Base-by-base conservation (phyloP, 495 filamentous ascomycete species). In the Parathielavia hyrcaniae region DNA sequence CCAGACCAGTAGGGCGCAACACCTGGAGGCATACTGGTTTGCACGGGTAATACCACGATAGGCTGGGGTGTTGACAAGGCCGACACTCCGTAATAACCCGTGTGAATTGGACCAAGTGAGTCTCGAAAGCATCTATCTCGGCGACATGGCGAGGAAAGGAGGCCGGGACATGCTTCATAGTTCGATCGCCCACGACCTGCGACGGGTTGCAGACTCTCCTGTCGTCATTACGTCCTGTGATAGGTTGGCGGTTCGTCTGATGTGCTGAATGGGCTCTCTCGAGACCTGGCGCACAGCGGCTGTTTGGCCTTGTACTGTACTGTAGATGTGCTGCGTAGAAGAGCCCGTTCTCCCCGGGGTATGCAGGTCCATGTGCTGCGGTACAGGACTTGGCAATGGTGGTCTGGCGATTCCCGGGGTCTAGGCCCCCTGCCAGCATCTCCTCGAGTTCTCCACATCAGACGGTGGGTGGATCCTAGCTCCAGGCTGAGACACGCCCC, bases 151-250 rank as follows among this genome's bases (percentile, higher is more conserved):
- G 26, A 30, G 26, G 26, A 30, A 3, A 30, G 26, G 26, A 30
- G 26, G 26, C 26, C 6, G 26, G 26, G 26, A 30, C 26, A 30
- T 20, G 44, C 19, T 30, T 50, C 6, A 32, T 48, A 22, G 55
- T 55, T 55, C 55, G 51, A 62, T 62, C 60, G 49, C 36, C 55
- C 43, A 22, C 12, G 43, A 38, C 46, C 45, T 55, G 14, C 50
- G 41, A 35, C 41, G 5, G 45, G 40, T 32, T 60, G 23, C 44
- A 30, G 30, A 6, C 20, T 19, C 14, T 30, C n/a, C 43, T 30
- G 22, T 34, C 19, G 53, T 7, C 17, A 35, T 50, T 30, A 5
- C 8, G 22, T n/a, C n/a, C n/a, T n/a, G n/a, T n/a, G n/a, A n/a
- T 9, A 23, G 30, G 32, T 11, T 17, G 20, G 26, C 23, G 53